These are phyloP conservation scores for Hygrocybe coccinea DNA, from an alignment of 768 basidiomycete species.

Conservation along the genomic window DNA sequence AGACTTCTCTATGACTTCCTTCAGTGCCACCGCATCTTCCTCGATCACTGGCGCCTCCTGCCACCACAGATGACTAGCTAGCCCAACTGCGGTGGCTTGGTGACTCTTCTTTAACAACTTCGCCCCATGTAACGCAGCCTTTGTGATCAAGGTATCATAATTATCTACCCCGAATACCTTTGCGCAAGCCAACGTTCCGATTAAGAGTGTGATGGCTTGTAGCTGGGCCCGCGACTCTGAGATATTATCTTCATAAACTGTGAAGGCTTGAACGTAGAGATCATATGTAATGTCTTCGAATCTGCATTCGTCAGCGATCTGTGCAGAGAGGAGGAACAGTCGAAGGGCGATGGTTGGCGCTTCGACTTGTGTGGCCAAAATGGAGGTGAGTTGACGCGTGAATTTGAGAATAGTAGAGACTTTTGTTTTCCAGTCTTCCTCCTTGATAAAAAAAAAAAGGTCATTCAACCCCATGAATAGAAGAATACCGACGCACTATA, in stretches of 20 bases:
- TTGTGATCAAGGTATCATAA: conserved; percentile 96
- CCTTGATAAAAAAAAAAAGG: conserved; percentile 39
- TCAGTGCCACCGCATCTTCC: conserved; percentile 28
- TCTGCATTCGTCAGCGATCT: conserved; percentile 90
- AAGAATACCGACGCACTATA: conserved; percentile 39
- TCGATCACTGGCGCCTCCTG: conserved; percentile 56
- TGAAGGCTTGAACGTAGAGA: conserved; percentile 96
- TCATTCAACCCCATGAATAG: background rate
- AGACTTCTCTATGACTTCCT: conserved; percentile 37
- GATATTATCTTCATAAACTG: conserved; percentile 96
- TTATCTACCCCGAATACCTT: conserved; percentile 92
- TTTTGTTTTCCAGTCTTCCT: conserved; percentile 81
- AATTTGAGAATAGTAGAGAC: conserved; percentile 90
- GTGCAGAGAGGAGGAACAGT: conserved; percentile 91
- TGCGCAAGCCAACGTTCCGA: conserved; percentile 82
- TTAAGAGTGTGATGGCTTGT: conserved; percentile 95
- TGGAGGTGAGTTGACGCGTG: conserved; percentile 86
- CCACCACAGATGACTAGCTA: conserved; percentile 99
- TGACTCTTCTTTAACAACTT: conserved; percentile 98
- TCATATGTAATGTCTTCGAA: conserved; percentile 97
- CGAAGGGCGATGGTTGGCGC: conserved; percentile 89
- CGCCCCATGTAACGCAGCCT: conserved; percentile 95
- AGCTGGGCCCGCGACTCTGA: conserved; percentile 93
- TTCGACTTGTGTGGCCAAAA: conserved; percentile 90
- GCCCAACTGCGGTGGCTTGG: conserved; percentile 89